Conservation (phyloP, 2,329 filamentous ascomycete genomes). For the Fusarium sp. region DNA sequence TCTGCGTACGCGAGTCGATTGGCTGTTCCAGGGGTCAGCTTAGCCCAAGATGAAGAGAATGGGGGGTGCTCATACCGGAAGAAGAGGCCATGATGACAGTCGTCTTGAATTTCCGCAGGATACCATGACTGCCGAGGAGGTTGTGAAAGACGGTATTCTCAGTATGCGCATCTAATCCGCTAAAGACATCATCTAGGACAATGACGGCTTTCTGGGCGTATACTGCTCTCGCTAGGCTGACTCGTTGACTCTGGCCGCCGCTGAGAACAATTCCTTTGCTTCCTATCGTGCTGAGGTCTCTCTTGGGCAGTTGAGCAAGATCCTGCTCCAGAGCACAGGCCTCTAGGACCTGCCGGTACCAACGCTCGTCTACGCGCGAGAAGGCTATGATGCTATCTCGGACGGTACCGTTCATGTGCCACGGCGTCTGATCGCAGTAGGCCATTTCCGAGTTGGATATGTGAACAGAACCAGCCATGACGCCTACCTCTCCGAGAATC, state of each 20-base stretch:
- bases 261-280: slow-evolving; percentile 51
- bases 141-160: slow-evolving; percentile 39
- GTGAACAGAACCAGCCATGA: slow-evolving; percentile 21
- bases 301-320: slow-evolving; percentile 42
- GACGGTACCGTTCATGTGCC: slow-evolving; percentile 46
- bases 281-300: slow-evolving; percentile 49
- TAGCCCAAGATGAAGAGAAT: background rate
- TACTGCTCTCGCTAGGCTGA: slow-evolving; percentile 46
- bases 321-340: slow-evolving; percentile 41
- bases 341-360: slow-evolving; percentile 45
- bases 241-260: slow-evolving; percentile 50
- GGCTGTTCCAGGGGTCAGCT: background rate
- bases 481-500: slow-evolving; percentile 42
- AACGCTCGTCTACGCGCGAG: slow-evolving; percentile 37
- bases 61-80: background rate
- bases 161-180: slow-evolving; percentile 45
- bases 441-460: slow-evolving; percentile 14
- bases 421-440: slow-evolving; percentile 43
- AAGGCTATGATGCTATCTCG: slow-evolving; percentile 48
- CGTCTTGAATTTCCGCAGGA: slow-evolving; percentile 27
- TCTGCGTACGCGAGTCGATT: slow-evolving; percentile 30
- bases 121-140: slow-evolving; percentile 38
- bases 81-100: slow-evolving; percentile 29
- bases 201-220: slow-evolving; percentile 41
- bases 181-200: slow-evolving; percentile 48